Conservation (phyloP, 352 stramenopile species). For the Phytophthora pisi region DNA sequence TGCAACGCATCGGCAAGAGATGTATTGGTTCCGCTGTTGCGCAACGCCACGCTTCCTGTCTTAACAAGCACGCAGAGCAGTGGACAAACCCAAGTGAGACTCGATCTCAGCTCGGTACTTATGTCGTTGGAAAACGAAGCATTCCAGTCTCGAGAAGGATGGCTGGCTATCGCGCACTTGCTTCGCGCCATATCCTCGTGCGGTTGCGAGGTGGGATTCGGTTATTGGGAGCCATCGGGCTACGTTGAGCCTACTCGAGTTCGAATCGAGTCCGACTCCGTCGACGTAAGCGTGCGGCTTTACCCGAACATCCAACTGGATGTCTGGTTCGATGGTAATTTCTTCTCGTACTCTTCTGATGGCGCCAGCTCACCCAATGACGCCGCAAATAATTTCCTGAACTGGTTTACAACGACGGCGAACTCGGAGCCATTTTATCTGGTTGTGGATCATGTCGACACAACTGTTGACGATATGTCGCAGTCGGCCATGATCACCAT, state of each 20-base stretch:
- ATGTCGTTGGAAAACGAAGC: slow-evolving; percentile 14
- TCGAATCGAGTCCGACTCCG: slow-evolving; percentile 10
- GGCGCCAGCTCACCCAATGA: neutral
- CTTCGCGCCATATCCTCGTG: slow-evolving; percentile 10
- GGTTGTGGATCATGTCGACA: neutral
- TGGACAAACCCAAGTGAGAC: neutral
- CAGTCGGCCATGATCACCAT: slow-evolving; percentile 4
- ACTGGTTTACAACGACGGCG: slow-evolving; percentile 13
- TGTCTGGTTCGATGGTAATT: slow-evolving; percentile 16
- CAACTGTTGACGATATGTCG: slow-evolving; percentile 7
- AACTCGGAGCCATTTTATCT: slow-evolving; percentile 13
- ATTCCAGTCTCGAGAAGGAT: slow-evolving; percentile 26
- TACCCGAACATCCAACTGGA: slow-evolving; percentile 13
- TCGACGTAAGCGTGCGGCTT: slow-evolving; percentile 18
- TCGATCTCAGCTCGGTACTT: slow-evolving; percentile 15
- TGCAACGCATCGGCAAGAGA: slow-evolving; percentile 17
- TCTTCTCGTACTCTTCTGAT: slow-evolving; percentile 12
- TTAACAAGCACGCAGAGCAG: slow-evolving; percentile 3
- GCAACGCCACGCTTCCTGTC: slow-evolving; percentile 8
- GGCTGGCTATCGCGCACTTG: slow-evolving; percentile 20
- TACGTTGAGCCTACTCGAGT: slow-evolving; percentile 16
- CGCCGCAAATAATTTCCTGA: slow-evolving; percentile 6
- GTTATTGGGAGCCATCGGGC: neutral
- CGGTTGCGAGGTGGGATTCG: slow-evolving; percentile 20
- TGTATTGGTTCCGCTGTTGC: slow-evolving; percentile 20